Evolutionary conservation across 2,329 filamentous ascomycete species (phyloP).

Genomic region (Venturia effusa): DNA sequence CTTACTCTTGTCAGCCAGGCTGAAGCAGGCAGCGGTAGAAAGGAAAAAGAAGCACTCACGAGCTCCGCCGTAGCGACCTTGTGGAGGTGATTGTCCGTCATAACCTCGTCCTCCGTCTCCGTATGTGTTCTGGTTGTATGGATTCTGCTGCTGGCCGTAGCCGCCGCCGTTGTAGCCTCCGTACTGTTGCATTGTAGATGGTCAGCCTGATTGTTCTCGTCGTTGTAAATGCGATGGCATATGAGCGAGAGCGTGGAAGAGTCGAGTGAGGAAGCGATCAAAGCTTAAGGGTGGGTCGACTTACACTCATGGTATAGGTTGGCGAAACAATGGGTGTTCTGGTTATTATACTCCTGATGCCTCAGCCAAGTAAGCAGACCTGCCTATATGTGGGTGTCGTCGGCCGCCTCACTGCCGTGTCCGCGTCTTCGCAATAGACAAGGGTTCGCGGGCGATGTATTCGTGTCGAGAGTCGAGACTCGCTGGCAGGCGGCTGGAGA

Average conservation of each 20-base stretch:
- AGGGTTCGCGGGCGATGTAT: neutral
- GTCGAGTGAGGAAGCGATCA: neutral
- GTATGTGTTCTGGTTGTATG: slow-evolving; percentile 27
- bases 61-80: slow-evolving; percentile 23
- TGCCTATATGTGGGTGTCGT: neutral
- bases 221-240: neutral
- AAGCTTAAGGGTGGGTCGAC: neutral
- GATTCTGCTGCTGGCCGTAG: slow-evolving; percentile 31
- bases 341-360: neutral
- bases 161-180: slow-evolving; percentile 19
- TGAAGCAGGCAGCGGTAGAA: slow-evolving; percentile 16
- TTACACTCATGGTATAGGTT: slow-evolving; percentile 7
- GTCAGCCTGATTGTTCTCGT: neutral
- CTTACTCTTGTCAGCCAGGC: slow-evolving; percentile 15
- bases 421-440: neutral
- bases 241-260: neutral
- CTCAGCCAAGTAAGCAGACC: neutral
- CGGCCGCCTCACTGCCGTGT: neutral
- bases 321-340: slow-evolving; percentile 6
- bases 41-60: slow-evolving; percentile 18
- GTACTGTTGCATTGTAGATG: slow-evolving; percentile 9
- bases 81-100: slow-evolving; percentile 46
- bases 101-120: slow-evolving; percentile 29
- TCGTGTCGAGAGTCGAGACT: too few species aligned
- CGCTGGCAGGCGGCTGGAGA: neutral